Conservation (phyloP, 2,329 filamentous ascomycete genomes). For the Pyrenophora teres region DNA sequence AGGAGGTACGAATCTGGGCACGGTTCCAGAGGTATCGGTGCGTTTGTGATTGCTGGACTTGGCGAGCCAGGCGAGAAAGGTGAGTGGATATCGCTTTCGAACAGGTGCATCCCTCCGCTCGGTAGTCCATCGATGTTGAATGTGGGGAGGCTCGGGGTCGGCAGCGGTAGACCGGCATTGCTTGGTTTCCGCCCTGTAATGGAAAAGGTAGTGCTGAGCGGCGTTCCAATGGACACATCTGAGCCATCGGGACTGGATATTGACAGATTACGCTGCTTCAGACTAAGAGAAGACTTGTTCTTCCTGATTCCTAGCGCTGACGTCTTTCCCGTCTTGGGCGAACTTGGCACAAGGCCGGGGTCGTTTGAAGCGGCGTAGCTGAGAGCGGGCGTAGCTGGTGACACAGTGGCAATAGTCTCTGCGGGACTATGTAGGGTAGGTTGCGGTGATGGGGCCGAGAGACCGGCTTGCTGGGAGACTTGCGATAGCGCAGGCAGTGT, state of each 20-base stretch:
- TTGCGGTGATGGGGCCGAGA: slow-evolving; percentile 40
- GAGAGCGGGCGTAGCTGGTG: slow-evolving; percentile 45
- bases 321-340: slow-evolving; percentile 41
- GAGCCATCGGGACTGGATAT: slow-evolving; percentile 63
- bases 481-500: slow-evolving; percentile 43
- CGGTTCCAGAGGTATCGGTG: slow-evolving; percentile 81
- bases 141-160: slow-evolving; percentile 68
- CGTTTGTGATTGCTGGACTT: slow-evolving; percentile 64
- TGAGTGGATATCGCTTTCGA: slow-evolving; percentile 81
- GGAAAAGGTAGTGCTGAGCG: slow-evolving; percentile 70
- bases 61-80: slow-evolving; percentile 67
- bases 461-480: slow-evolving; percentile 27
- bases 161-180: slow-evolving; percentile 66
- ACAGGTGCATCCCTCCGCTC: slow-evolving; percentile 74
- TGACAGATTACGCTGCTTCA: slow-evolving; percentile 77
- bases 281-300: slow-evolving; percentile 62
- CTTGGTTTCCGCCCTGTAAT: slow-evolving; percentile 54
- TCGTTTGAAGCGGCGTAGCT: slow-evolving; percentile 52
- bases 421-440: slow-evolving; percentile 47
- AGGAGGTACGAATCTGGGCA: slow-evolving; percentile 88
- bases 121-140: slow-evolving; percentile 64
- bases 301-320: slow-evolving; percentile 49
- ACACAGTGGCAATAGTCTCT: slow-evolving; percentile 49
- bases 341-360: slow-evolving; percentile 44
- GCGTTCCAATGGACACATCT: slow-evolving; percentile 74